Conservation (phyloP, 1,284 basidiomycete species). For the Ceratobasidium papillatum region DNA sequence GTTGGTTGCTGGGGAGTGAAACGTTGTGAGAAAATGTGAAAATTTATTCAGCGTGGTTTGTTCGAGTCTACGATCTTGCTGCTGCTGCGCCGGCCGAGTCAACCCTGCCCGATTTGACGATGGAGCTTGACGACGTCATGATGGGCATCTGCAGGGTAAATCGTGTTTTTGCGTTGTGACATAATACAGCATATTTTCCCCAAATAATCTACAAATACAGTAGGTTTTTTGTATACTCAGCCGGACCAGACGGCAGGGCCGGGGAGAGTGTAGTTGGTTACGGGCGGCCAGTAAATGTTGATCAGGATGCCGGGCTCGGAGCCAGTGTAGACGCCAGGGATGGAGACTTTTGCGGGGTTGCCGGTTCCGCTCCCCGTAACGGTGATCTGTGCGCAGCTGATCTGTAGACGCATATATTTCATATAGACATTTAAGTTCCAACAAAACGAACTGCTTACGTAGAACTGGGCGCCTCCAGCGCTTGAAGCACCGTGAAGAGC, state of each 20-base stretch:
- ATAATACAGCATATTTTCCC: neutral
- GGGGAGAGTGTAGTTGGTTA: conserved; percentile 55
- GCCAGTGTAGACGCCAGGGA: conserved; percentile 55
- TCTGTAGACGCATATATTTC: conserved; percentile 42
- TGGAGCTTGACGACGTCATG: neutral
- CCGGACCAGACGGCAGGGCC: conserved; percentile 40
- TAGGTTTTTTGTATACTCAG: neutral
- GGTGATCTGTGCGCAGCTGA: conserved; percentile 56
- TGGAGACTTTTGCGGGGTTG: conserved; percentile 56
- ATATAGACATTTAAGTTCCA: neutral
- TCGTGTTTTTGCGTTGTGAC: neutral
- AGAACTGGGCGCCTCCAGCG: conserved; percentile 55
- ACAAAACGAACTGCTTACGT: conserved; percentile 44
- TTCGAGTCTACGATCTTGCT: neutral
- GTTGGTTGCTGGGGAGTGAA: conserved; percentile 15
- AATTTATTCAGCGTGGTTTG: neutral
- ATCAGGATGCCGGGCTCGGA: conserved; percentile 52
- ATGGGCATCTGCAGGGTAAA: neutral
- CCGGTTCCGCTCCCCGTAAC: conserved; percentile 55
- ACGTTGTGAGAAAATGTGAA: neutral
- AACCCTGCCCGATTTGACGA: neutral
- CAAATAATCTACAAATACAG: neutral
- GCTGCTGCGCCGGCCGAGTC: neutral
- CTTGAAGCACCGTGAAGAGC: conserved; percentile 52
- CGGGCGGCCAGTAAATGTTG: conserved; percentile 57